phyloP scores from a whole-genome alignment of 2,329 filamentous ascomycete genomes.

The Gaeumannomyces tritici region DNA sequence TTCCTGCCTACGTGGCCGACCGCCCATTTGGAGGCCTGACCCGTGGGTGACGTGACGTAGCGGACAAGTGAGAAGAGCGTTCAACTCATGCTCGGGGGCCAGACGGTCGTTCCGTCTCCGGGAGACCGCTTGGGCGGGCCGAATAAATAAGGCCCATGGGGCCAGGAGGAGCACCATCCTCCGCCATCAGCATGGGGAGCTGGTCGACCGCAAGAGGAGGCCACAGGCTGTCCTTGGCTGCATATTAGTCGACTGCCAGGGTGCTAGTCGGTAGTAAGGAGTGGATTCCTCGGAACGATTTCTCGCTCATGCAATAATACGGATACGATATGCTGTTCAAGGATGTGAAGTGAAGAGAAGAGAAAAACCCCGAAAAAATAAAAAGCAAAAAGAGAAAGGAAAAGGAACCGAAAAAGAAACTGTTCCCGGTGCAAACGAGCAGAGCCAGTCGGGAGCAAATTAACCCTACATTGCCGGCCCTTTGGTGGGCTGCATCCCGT shows the following conservation, averaged over 20 bases:
- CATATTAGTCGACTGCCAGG: neutral
- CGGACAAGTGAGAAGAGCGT: neutral
- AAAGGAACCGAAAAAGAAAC: neutral
- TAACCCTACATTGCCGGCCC: neutral
- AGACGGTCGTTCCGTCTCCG: neutral
- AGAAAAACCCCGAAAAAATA: too few species aligned
- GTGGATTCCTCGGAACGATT: neutral
- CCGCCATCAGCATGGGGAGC: too few species aligned
- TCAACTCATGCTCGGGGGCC: neutral
- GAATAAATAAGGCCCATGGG: neutral
- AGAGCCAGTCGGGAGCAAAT: neutral
- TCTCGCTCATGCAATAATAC: neutral
- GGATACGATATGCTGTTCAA: neutral
- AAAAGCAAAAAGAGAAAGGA: too few species aligned
- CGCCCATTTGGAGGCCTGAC: neutral
- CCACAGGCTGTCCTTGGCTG: neutral
- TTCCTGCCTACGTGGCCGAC: neutral
- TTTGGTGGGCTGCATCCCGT: neutral
- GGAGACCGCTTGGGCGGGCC: neutral
- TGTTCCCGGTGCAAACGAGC: neutral
- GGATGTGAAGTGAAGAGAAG: too few species aligned
- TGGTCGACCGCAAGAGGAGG: too few species aligned
- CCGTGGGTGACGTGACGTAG: neutral
- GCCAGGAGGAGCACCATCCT: neutral
- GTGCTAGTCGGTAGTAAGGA: neutral